phyloP scores from a whole-genome alignment of 345 rosid species.

The Adansonia digitata region DNA sequence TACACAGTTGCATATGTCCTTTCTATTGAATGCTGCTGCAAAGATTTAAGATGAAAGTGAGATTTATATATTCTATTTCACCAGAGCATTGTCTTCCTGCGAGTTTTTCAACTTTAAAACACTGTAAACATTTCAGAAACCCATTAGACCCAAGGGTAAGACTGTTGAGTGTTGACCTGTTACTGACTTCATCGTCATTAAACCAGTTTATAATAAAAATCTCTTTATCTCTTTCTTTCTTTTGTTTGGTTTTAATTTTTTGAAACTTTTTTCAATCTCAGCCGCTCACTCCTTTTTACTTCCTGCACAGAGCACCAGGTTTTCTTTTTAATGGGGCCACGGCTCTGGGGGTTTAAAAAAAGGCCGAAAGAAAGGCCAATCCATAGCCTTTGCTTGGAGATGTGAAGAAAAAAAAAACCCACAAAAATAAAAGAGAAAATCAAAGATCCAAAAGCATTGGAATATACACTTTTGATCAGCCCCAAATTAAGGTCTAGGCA shows the following conservation, averaged over 20 bases:
- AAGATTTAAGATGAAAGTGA: neutral
- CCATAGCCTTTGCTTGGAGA: constrained; percentile 7
- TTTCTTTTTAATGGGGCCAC: constrained; percentile 17
- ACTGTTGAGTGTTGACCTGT: constrained; percentile 23
- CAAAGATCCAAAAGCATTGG: constrained; percentile 20
- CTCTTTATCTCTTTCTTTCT: neutral
- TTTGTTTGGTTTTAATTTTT: neutral
- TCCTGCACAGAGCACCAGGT: constrained; percentile 51
- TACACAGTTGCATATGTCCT: constrained; percentile 14
- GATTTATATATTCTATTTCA: neutral
- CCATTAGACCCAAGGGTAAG: neutral
- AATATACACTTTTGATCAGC: constrained; percentile 22
- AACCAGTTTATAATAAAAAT: neutral
- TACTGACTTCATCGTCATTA: constrained; percentile 10
- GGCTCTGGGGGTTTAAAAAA: constrained; percentile 33
- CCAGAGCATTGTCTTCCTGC: constrained; percentile 2
- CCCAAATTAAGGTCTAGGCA: neutral
- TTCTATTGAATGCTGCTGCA: neutral
- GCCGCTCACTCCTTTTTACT: neutral
- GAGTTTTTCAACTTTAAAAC: constrained; percentile 10
- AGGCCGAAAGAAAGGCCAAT: neutral
- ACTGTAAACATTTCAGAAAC: neutral
- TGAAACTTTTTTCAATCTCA: too few species aligned
- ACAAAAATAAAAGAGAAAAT: neutral
- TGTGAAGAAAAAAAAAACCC: neutral